Percentiles rank a stretch among this genome's conserved stretches.
Evolutionary conservation across 1,139 yeast species (phyloP).

Genomic region (Geotrichum citri-aurantii): DNA sequence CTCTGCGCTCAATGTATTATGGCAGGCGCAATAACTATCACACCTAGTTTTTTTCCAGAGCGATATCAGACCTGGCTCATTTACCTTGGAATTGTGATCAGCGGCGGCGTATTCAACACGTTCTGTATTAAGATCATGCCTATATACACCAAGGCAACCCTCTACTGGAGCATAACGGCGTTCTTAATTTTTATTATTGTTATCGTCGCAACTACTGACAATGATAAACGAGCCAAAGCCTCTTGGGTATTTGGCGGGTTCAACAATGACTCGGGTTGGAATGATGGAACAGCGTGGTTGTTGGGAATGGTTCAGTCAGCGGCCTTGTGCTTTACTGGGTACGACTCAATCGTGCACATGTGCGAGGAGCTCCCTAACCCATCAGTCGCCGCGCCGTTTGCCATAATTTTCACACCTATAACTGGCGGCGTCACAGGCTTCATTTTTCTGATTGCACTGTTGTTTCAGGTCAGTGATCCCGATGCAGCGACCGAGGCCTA

Average conservation of each 20-base stretch:
- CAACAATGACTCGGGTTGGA: conserved; percentile 22
- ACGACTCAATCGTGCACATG: conserved; percentile 73
- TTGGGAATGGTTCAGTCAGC: conserved; percentile 72
- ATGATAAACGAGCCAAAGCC: conserved; percentile 22
- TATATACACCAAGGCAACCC: conserved; percentile 17
- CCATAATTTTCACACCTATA: conserved; percentile 59
- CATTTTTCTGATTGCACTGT: conserved; percentile 62
- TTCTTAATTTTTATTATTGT: conserved; percentile 24
- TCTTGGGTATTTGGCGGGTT: conserved; percentile 23
- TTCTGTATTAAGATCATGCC: conserved; percentile 18
- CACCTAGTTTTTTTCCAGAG: conserved; percentile 11
- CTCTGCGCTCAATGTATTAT: conserved; percentile 19
- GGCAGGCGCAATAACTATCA: conserved; percentile 17
- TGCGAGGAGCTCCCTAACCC: conserved; percentile 77
- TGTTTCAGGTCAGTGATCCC: conserved; percentile 65
- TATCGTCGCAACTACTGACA: conserved; percentile 22
- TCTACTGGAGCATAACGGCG: conserved; percentile 26
- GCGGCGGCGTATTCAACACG: conserved; percentile 18
- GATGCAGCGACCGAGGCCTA: conserved; percentile 37
- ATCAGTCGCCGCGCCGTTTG: conserved; percentile 70
- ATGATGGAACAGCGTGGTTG: conserved; percentile 23
- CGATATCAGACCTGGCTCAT: conserved; percentile 19
- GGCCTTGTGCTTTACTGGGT: conserved; percentile 59
- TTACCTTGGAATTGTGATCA: conserved; percentile 14
- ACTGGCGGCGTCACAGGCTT: conserved; percentile 68